Percentiles rank a stretch among this genome's conserved stretches.
phyloP scores from a whole-genome alignment of 371 early-diverging fungal species.

The Circinella umbellata region DNA sequence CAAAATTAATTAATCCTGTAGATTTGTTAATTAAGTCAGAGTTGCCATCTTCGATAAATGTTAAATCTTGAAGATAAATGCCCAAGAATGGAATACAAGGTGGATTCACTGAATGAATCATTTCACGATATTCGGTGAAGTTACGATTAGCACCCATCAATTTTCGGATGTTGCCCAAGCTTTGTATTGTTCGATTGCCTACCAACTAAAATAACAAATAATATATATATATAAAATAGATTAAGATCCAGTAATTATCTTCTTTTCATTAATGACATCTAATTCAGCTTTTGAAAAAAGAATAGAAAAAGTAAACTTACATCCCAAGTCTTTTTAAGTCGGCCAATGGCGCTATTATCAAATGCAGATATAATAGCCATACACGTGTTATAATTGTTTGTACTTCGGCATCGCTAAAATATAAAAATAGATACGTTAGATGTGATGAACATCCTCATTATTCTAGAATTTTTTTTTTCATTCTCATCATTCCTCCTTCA shows the following conservation, averaged over 20 bases:
- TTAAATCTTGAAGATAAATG: constrained; percentile 88
- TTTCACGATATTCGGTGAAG: constrained; percentile 85
- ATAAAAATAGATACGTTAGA: background rate
- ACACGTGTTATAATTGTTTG: constrained; percentile 93
- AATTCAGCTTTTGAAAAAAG: no score
- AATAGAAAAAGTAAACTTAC: constrained; percentile 17
- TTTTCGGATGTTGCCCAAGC: constrained; percentile 52
- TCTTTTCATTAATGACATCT: no score
- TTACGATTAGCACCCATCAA: constrained; percentile 85
- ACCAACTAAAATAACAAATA: constrained; percentile 32
- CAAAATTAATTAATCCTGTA: constrained; percentile 85
- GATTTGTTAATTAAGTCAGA: constrained; percentile 70
- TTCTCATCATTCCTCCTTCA: background rate
- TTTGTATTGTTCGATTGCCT: constrained; percentile 62
- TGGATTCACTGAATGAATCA: constrained; percentile 84
- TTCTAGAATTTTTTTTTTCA: no score
- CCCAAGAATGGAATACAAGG: constrained; percentile 95
- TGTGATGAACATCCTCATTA: no score
- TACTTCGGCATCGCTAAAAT: constrained; percentile 62
- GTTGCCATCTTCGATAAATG: constrained; percentile 95
- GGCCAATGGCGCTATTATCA: constrained; percentile 86
- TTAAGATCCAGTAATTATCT: no score
- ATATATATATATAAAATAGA: no score
- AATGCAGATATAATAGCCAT: constrained; percentile 91
- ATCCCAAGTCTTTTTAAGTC: constrained; percentile 92